Evolutionary conservation across 495 filamentous ascomycete genomes (phyloP).

Genomic region (Stereocaulon alpinum): DNA sequence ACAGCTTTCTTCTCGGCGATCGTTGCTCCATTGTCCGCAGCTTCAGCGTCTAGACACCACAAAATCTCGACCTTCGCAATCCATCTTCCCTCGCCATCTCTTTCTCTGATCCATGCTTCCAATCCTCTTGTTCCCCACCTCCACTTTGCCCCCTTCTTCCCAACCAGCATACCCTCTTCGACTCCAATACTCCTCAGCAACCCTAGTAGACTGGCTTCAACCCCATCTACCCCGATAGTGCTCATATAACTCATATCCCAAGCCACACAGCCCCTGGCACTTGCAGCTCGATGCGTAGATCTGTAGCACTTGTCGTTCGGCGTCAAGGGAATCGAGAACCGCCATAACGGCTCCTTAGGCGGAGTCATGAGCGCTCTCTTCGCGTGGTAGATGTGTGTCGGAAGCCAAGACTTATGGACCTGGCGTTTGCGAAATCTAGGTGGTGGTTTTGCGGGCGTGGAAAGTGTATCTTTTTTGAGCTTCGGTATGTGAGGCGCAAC

Average conservation of each 20-base stretch:
- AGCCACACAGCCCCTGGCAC: conserved; percentile 53
- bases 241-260: conserved; percentile 97
- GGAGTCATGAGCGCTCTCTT: conserved; percentile 83
- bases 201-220: conserved; percentile 47
- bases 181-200: conserved; percentile 56
- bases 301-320: conserved; percentile 85
- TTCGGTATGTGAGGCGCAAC: conserved; percentile 47
- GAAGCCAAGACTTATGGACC: conserved; percentile 82
- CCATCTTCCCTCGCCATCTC: conserved; percentile 37
- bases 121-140: conserved; percentile 58
- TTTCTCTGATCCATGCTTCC: conserved; percentile 55
- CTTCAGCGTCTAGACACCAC: conserved; percentile 43
- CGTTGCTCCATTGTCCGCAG: neutral
- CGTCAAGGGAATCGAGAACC: conserved; percentile 73
- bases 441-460: conserved; percentile 51
- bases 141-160: conserved; percentile 60
- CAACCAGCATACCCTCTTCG: conserved; percentile 47
- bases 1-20: conserved; percentile 13
- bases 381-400: conserved; percentile 88
- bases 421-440: conserved; percentile 80
- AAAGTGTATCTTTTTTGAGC: conserved; percentile 59
- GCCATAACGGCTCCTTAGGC: conserved; percentile 70
- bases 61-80: conserved; percentile 74
- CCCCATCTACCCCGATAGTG: conserved; percentile 70
- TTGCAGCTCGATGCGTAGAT: conserved; percentile 72